phyloP scores from a whole-genome alignment of 306 rosid genomes.

The Malus orientalis region DNA sequence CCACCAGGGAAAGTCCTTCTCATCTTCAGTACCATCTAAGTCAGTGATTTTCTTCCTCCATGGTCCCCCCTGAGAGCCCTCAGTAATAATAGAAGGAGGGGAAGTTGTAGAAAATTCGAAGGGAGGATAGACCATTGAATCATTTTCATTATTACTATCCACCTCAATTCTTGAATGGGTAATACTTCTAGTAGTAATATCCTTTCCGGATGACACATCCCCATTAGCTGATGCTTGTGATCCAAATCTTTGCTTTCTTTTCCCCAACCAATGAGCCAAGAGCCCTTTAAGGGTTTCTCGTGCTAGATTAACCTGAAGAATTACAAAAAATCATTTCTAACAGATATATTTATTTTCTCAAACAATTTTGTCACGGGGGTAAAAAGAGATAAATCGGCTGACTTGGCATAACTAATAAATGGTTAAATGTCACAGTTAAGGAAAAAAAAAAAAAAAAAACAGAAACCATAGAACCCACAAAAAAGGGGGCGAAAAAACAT shows the following conservation, averaged over 20 bases:
- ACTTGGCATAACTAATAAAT: background rate
- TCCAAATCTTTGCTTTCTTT: constrained; percentile 75
- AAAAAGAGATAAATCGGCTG: background rate
- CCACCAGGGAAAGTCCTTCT: constrained; percentile 97
- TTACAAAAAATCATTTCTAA: background rate
- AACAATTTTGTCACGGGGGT: background rate
- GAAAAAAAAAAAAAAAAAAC: background rate
- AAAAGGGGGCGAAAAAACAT: background rate
- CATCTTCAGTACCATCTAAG: constrained; percentile 91
- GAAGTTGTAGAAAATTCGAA: constrained; percentile 78
- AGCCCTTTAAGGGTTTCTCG: constrained; percentile 98
- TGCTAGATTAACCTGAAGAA: constrained; percentile 81
- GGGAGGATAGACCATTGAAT: constrained; percentile 82
- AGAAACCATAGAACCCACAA: background rate
- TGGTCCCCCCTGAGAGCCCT: constrained; percentile 93
- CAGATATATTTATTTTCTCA: background rate
- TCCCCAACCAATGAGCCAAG: constrained; percentile 76
- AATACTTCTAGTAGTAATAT: constrained; percentile 57
- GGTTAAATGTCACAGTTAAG: background rate
- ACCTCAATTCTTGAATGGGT: constrained; percentile 72
- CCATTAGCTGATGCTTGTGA: constrained; percentile 67
- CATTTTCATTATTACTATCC: constrained; percentile 73
- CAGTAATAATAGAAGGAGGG: constrained; percentile 87
- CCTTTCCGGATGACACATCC: constrained; percentile 73
- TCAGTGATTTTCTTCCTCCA: constrained; percentile 93